A percentile compares a stretch with the other conserved stretches of the same genome.
Conservation (phyloP, 805 yeast genomes). For the Blastobotrys chiropterorum region DNA sequence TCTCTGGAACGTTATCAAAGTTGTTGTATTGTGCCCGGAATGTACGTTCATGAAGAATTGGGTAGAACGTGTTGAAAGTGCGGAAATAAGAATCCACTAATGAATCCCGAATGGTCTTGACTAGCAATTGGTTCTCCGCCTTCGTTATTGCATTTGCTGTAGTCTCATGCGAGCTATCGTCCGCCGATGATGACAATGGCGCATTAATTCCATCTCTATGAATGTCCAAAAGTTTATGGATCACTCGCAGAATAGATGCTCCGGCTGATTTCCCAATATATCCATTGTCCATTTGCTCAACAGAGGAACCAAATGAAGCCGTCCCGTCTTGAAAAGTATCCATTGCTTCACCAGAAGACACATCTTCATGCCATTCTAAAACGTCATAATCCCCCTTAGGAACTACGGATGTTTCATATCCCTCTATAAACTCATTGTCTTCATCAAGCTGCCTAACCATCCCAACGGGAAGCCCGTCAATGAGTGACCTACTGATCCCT, state of each 20-base stretch:
- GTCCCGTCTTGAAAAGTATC: constrained; percentile 37
- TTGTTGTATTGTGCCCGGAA: constrained; percentile 40
- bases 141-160: neutral
- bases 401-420: no score
- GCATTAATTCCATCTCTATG: neutral
- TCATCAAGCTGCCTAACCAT: no score
- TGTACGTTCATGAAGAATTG: constrained; percentile 46
- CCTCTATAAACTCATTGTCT: neutral
- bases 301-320: no score
- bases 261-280: constrained; percentile 21
- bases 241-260: constrained; percentile 5
- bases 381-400: no score
- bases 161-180: constrained; percentile 1
- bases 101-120: constrained; percentile 20
- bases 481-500: no score
- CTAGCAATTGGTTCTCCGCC: constrained; percentile 25
- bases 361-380: constrained; percentile 28
- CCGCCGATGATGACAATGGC: constrained; percentile 1
- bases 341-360: constrained; percentile 50
- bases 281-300: constrained; percentile 36
- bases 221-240: constrained; percentile 3
- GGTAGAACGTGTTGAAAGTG: constrained; percentile 51
- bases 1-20: constrained; percentile 35
- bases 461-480: no score
- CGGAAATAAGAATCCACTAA: constrained; percentile 43